phyloP scores from a whole-genome alignment of 805 yeast species.

The Wickerhamomyces hampshirensis region DNA sequence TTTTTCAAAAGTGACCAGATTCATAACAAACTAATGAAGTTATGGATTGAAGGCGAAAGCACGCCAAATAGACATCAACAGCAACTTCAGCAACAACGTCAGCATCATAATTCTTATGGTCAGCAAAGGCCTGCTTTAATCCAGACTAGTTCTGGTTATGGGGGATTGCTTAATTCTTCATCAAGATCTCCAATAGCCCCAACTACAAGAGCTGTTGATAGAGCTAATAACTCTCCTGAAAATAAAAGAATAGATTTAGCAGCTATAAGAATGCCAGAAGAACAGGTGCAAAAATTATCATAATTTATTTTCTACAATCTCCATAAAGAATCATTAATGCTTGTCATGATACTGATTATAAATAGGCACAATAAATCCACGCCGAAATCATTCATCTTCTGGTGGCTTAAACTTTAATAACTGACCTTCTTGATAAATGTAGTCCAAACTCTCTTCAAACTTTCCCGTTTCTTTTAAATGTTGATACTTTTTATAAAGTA shows the following conservation, averaged over 20 bases:
- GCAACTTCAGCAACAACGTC: constrained; percentile 3
- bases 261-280: constrained; percentile 19
- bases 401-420: constrained; percentile 25
- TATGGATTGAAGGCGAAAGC: constrained; percentile 22
- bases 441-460: constrained; percentile 57
- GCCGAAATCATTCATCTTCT: constrained; percentile 14
- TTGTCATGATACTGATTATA: too few species aligned
- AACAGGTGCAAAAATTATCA: constrained; percentile 20
- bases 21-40: constrained; percentile 19
- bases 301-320: not conserved
- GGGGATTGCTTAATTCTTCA: not conserved
- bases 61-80: constrained; percentile 10
- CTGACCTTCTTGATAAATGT: constrained; percentile 66
- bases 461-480: constrained; percentile 54
- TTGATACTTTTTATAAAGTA: constrained; percentile 66
- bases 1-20: constrained; percentile 11
- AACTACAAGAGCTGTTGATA: constrained; percentile 37
- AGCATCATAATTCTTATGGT: constrained; percentile 6
- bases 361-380: too few species aligned
- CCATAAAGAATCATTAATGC: not conserved
- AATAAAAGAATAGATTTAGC: constrained; percentile 22
- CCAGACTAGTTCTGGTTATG: too few species aligned
- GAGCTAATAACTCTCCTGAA: constrained; percentile 24
- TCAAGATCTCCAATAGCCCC: constrained; percentile 25
- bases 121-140: constrained; percentile 3